Evolutionary conservation across 495 filamentous ascomycete genomes (phyloP).

Genomic region (Hypoxylon subgilvum): DNA sequence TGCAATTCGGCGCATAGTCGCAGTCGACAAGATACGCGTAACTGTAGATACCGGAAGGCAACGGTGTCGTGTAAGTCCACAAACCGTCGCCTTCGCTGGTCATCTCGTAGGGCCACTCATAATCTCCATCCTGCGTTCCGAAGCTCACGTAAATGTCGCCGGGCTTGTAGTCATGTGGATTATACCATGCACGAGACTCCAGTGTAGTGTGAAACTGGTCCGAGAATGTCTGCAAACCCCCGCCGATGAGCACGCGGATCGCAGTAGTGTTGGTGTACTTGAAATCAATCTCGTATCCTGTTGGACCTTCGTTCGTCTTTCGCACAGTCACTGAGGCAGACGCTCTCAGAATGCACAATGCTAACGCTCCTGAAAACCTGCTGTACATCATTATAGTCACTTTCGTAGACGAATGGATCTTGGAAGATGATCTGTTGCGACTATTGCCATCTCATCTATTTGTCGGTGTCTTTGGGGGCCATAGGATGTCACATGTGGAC

Average conservation of each 20-base stretch:
- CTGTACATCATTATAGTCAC: conserved; percentile 9
- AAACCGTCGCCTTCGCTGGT: conserved; percentile 26
- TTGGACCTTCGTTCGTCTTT: conserved; percentile 40
- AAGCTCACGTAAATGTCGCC: conserved; percentile 42
- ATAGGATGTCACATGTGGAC: too few species aligned
- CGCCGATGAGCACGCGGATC: conserved; percentile 41
- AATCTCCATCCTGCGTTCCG: conserved; percentile 25
- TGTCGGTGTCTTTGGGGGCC: background rate
- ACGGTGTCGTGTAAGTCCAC: conserved; percentile 42
- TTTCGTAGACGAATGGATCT: background rate
- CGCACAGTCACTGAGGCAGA: conserved; percentile 42
- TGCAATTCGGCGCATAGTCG: conserved; percentile 42
- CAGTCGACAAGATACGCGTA: conserved; percentile 43
- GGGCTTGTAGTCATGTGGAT: conserved; percentile 40
- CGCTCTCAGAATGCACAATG: conserved; percentile 14
- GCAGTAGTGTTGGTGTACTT: conserved; percentile 41
- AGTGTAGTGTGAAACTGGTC: conserved; percentile 44
- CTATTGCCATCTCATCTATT: background rate
- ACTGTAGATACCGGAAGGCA: conserved; percentile 43
- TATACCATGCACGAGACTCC: conserved; percentile 30
- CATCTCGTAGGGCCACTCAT: conserved; percentile 46
- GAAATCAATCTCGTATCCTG: conserved; percentile 45
- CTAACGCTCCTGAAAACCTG: conserved; percentile 7
- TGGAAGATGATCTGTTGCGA: background rate
- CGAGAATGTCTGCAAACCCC: conserved; percentile 39